Evolutionary conservation across 768 basidiomycete genomes (phyloP), one percentile per base, ranked within the genome.

Genomic region (Boletellus ananas): DNA sequence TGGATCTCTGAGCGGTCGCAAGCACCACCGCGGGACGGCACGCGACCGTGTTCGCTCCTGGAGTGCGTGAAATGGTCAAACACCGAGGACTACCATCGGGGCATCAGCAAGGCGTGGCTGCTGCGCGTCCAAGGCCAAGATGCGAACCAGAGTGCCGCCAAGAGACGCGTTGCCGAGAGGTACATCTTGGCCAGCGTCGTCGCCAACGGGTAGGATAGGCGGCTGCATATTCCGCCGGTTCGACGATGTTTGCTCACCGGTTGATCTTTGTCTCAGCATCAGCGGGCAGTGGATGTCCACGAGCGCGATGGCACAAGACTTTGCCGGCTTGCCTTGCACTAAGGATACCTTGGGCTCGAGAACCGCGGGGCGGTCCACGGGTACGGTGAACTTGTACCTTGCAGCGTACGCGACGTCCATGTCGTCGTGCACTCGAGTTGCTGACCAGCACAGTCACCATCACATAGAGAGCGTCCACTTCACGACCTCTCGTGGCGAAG

Each of bases 391-490:
- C 56, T 61, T 91, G 49, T 90, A 80, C 61, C 68, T 89, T 34
- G 84, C 88, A 4, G 74, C 74, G 87, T 87, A 60, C 46, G 79
- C 65, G n/a, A 50, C 25, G 5, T 29, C 47, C 21, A 17, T 42
- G 13, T 36, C 6, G 16, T 16, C 12, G 23, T 50, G 25, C 29
- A 5, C 27, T 41, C 6, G 40, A 23, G 10, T 34, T 8, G 16
- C 39, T 58, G 37, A 57, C 37, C 29, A 21, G 17, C 40, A 13
- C 35, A 90, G 87, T 34, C 84, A 86, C 48, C 87, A 90, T 62
- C 80, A 85, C 58, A 74, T 90, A 14, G 88, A 91, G 62, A 86
- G 87, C 59, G 66, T 88, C 4, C 85, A 90, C 63, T 82, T 90
- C 57, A 72, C 72, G 4, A 70, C 77, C 0, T 46, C 72, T 0